These are phyloP conservation scores for Rosa persica DNA, from an alignment of 306 rosid genomes.

Conservation along the genomic window DNA sequence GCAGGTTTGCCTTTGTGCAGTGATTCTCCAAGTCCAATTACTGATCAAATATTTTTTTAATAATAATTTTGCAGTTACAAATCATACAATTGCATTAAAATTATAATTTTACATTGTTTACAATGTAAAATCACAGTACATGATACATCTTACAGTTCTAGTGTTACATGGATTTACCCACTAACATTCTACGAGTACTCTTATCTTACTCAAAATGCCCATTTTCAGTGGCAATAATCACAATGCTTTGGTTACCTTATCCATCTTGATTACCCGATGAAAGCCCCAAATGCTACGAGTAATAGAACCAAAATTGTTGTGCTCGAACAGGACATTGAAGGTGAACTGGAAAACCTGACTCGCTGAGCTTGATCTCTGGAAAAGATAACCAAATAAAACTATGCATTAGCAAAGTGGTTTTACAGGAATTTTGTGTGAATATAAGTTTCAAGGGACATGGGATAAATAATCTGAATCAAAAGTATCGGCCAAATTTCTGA, in stretches of 20 bases:
- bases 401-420: neutral
- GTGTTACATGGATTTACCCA: neutral
- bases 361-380: constrained; percentile 87
- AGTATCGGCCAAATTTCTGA: neutral
- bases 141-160: neutral
- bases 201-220: constrained; percentile 1
- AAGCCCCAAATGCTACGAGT: constrained; percentile 35
- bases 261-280: constrained; percentile 26
- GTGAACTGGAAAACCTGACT: constrained; percentile 60
- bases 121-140: neutral
- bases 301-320: constrained; percentile 38
- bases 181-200: neutral
- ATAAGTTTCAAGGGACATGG: neutral
- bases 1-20: neutral
- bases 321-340: constrained; percentile 30
- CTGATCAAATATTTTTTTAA: neutral
- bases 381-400: constrained; percentile 24
- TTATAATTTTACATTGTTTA: neutral
- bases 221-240: neutral
- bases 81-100: neutral
- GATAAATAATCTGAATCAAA: neutral
- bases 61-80: neutral
- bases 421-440: neutral
- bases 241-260: neutral
- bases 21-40: neutral